These are phyloP conservation scores for Nothopassalora personata DNA, from an alignment of 2,329 filamentous ascomycete genomes.

Conservation along the genomic window DNA sequence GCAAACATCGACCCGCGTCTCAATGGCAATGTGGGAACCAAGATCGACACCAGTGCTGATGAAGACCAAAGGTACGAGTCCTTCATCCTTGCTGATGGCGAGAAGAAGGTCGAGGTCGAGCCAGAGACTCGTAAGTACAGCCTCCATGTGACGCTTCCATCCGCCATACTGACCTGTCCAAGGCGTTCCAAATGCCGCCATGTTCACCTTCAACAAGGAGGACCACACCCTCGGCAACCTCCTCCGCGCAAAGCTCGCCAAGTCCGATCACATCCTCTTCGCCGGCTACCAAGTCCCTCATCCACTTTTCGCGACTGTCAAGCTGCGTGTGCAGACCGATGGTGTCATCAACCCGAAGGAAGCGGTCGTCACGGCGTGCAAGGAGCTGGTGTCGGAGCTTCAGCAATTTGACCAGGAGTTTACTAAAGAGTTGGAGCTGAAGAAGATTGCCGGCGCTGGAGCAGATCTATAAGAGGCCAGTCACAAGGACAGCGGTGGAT, in stretches of 20 bases:
- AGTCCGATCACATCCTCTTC: constrained; percentile 78
- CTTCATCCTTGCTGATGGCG: constrained; percentile 77
- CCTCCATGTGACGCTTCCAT: background rate
- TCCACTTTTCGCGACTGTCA: constrained; percentile 47
- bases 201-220: constrained; percentile 94
- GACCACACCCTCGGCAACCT: constrained; percentile 77
- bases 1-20: constrained; percentile 16
- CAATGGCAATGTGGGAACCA: constrained; percentile 17
- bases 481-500: background rate
- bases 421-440: constrained; percentile 83
- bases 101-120: constrained; percentile 89
- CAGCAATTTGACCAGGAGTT: constrained; percentile 79
- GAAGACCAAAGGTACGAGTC: constrained; percentile 70
- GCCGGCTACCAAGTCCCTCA: constrained; percentile 74
- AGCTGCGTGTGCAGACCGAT: constrained; percentile 82
- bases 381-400: constrained; percentile 75
- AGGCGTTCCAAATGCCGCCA: constrained; percentile 91
- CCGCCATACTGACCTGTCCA: constrained; percentile 4
- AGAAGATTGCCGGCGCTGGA: constrained; percentile 61
- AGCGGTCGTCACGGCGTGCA: constrained; percentile 73
- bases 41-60: constrained; percentile 27
- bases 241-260: constrained; percentile 76
- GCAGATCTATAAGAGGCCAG: constrained; percentile 18
- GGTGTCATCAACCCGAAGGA: constrained; percentile 84
- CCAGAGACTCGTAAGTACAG: constrained; percentile 72